Conservation (phyloP, 202 grass and related monocot genomes). For the Schoenoplectus triqueter region DNA sequence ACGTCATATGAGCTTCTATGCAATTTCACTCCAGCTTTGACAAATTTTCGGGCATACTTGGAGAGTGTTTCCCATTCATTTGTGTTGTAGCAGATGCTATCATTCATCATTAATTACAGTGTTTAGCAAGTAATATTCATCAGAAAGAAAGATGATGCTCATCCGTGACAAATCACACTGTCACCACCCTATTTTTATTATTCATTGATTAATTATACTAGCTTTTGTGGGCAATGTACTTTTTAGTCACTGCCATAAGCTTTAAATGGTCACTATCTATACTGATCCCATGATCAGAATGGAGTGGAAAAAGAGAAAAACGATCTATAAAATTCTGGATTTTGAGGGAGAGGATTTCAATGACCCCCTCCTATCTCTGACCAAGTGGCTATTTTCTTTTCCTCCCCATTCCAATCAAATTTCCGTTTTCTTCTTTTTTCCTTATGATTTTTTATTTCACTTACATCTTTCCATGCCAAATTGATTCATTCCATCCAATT, state of each 20-base stretch:
- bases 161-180: slow-evolving; percentile 1
- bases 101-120: slow-evolving; percentile 32
- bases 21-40: slow-evolving; percentile 77
- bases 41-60: slow-evolving; percentile 70
- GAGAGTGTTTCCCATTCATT: slow-evolving; percentile 82
- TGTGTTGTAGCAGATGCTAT: slow-evolving; percentile 87
- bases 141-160: slow-evolving; percentile 11
- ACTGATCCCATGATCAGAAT: neutral
- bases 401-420: neutral
- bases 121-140: slow-evolving; percentile 19
- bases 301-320: neutral
- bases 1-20: slow-evolving; percentile 76
- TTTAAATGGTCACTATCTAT: neutral
- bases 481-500: neutral
- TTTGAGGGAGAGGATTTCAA: neutral
- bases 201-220: neutral
- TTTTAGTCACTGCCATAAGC: slow-evolving; percentile 13
- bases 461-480: neutral
- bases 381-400: neutral
- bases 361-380: neutral
- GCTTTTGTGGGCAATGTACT: slow-evolving; percentile 10
- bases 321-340: neutral
- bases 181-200: neutral
- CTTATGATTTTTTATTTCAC: neutral
- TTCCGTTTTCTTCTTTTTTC: neutral